These are phyloP conservation scores for Syzygium aromaticum DNA, from an alignment of 345 rosid species.

Conservation along the genomic window DNA sequence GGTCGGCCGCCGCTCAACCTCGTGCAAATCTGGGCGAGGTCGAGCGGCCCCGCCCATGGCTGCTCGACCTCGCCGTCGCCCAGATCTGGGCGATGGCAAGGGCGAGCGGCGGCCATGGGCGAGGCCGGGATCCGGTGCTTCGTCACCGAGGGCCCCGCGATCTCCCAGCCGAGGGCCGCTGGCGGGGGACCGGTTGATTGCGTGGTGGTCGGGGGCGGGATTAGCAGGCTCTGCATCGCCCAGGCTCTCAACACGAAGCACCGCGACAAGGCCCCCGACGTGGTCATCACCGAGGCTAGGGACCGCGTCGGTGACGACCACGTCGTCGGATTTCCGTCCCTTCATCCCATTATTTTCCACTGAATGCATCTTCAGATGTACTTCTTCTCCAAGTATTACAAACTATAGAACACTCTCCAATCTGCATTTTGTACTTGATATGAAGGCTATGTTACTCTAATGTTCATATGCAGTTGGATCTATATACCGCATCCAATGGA, in stretches of 20 bases:
- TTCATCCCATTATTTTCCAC: slow-evolving; percentile 27
- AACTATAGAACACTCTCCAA: not conserved
- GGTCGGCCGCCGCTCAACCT: no score
- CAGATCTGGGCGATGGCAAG: no score
- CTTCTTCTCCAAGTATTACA: slow-evolving; percentile 44
- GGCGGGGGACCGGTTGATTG: slow-evolving; percentile 46
- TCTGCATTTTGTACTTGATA: not conserved
- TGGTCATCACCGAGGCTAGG: slow-evolving; percentile 80
- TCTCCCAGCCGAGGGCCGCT: slow-evolving; percentile 30
- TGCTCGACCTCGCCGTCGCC: no score
- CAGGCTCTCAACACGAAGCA: slow-evolving; percentile 84
- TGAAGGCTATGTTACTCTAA: not conserved
- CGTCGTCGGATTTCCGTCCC: slow-evolving; percentile 20
- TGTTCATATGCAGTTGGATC: slow-evolving; percentile 46
- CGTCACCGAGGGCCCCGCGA: slow-evolving; percentile 45
- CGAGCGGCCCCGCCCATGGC: no score
- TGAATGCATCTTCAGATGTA: slow-evolving; percentile 43
- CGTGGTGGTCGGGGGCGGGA: slow-evolving; percentile 81
- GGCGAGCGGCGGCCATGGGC: no score
- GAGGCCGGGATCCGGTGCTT: slow-evolving; percentile 42
- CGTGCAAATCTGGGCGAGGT: no score
- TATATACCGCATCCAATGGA: slow-evolving; percentile 30
- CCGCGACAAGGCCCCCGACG: slow-evolving; percentile 45
- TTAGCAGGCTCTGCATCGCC: slow-evolving; percentile 88
- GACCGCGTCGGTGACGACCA: slow-evolving; percentile 47